A percentile compares a stretch with the other conserved stretches of the same genome.
Conservation (phyloP, 768 basidiomycete species). For the Leccinellum rugosiceps region DNA sequence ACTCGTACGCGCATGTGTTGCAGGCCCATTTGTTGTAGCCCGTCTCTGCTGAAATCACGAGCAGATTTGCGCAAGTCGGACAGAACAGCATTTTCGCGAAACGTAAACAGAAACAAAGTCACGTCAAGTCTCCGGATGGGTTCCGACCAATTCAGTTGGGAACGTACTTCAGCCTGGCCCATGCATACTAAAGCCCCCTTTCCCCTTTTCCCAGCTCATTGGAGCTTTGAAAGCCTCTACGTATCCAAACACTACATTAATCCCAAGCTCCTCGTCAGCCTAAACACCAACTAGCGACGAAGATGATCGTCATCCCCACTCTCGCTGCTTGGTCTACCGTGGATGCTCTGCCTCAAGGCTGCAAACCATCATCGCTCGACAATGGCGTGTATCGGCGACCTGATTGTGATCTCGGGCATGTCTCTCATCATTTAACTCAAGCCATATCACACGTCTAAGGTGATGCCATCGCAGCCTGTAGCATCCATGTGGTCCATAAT, state of each 20-base stretch:
- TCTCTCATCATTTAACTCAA: not conserved
- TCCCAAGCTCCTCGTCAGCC: not conserved
- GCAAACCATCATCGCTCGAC: slow-evolving; percentile 10
- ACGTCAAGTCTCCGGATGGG: no score
- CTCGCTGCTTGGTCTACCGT: not conserved
- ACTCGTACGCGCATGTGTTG: slow-evolving; percentile 93
- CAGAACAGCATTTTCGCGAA: slow-evolving; percentile 78
- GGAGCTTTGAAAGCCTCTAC: not conserved
- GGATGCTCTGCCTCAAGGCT: not conserved
- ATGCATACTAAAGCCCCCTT: not conserved
- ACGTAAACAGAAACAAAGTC: not conserved
- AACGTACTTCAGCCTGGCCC: not conserved
- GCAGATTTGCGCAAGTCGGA: slow-evolving; percentile 88
- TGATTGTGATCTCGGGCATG: slow-evolving; percentile 24
- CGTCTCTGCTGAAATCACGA: slow-evolving; percentile 72
- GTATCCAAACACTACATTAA: not conserved
- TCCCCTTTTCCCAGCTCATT: no score
- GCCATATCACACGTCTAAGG: not conserved
- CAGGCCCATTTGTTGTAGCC: slow-evolving; percentile 93
- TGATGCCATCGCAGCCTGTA: slow-evolving; percentile 6
- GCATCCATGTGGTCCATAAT: slow-evolving; percentile 21
- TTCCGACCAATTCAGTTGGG: not conserved
- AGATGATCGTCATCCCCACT: slow-evolving; percentile 1
- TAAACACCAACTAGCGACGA: not conserved
- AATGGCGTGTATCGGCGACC: slow-evolving; percentile 23